Conservation (phyloP, 768 basidiomycete species). For the Xanthoconium purpureum region DNA sequence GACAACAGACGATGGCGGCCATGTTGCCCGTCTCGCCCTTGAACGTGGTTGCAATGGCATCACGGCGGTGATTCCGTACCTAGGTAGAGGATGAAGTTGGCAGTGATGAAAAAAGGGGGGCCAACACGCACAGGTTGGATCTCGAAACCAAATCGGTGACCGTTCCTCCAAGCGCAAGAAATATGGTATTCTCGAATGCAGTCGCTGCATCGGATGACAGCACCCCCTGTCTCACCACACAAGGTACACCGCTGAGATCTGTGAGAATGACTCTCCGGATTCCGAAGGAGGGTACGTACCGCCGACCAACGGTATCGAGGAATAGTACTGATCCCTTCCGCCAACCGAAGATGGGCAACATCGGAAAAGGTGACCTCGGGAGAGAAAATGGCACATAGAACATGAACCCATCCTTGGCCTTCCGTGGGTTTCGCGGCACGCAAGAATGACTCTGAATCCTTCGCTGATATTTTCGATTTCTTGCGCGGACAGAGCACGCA, state of each 20-base stretch:
- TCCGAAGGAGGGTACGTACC: conserved; percentile 42
- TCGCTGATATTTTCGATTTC: conserved; percentile 35
- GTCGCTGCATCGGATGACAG: conserved; percentile 79
- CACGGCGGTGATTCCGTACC: conserved; percentile 77
- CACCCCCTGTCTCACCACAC: conserved; percentile 71
- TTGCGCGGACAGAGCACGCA: conserved; percentile 80
- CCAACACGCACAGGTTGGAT: conserved; percentile 64
- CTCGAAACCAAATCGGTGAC: conserved; percentile 90
- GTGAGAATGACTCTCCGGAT: conserved; percentile 7
- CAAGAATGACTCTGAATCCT: conserved; percentile 61
- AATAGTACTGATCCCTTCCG: conserved; percentile 82
- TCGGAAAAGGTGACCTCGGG: conserved; percentile 85
- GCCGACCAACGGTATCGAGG: conserved; percentile 67
- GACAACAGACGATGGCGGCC: conserved; percentile 74
- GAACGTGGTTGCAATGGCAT: conserved; percentile 66
- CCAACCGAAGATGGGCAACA: conserved; percentile 64
- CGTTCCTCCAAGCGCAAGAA: conserved; percentile 85
- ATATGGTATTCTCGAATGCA: conserved; percentile 81
- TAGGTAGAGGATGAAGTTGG: conserved; percentile 27
- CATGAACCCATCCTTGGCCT: conserved; percentile 89
- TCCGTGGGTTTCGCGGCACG: conserved; percentile 87
- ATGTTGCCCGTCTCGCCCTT: conserved; percentile 77
- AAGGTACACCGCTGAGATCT: conserved; percentile 63
- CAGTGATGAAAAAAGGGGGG: not conserved
- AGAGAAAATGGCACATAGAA: conserved; percentile 84